phyloP scores from a whole-genome alignment of 768 basidiomycete genomes.

The Calocybe cyanea region DNA sequence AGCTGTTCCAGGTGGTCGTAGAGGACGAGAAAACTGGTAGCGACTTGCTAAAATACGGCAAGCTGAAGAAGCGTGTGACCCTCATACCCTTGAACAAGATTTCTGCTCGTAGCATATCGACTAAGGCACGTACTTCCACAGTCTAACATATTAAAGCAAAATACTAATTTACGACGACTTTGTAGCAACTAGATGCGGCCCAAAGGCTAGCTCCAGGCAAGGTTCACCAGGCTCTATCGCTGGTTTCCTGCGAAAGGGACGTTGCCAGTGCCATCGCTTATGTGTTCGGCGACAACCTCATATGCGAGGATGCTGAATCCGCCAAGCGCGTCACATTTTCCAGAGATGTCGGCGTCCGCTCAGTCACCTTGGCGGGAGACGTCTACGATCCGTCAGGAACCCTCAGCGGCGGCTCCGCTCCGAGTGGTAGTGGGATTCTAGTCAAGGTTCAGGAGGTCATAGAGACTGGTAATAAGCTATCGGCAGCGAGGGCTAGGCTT shows the following conservation, averaged over 20 bases:
- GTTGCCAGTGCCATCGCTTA: slow-evolving; percentile 87
- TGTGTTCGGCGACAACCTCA: slow-evolving; percentile 90
- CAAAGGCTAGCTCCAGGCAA: slow-evolving; percentile 71
- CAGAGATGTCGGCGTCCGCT: slow-evolving; percentile 60
- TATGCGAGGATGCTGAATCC: slow-evolving; percentile 84
- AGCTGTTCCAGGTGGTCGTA: slow-evolving; percentile 91
- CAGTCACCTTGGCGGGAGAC: slow-evolving; percentile 92
- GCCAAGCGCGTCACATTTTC: slow-evolving; percentile 89
- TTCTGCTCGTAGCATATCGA: slow-evolving; percentile 45
- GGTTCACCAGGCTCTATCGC: slow-evolving; percentile 82
- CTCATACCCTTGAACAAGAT: slow-evolving; percentile 96
- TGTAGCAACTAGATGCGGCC: slow-evolving; percentile 80
- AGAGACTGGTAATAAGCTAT: slow-evolving; percentile 58
- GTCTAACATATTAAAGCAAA: neutral
- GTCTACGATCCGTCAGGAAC: slow-evolving; percentile 96
- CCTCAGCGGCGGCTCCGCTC: slow-evolving; percentile 86
- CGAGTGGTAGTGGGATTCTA: slow-evolving; percentile 68
- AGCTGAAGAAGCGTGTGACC: slow-evolving; percentile 83
- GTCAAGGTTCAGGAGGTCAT: slow-evolving; percentile 82
- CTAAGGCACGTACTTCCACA: slow-evolving; percentile 34
- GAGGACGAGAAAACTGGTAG: slow-evolving; percentile 88
- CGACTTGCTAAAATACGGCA: slow-evolving; percentile 68
- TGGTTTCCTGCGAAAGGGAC: slow-evolving; percentile 78
- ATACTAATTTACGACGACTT: neutral
- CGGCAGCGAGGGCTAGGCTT: slow-evolving; percentile 44